Evolutionary conservation across 2,329 filamentous ascomycete species (phyloP).

Genomic region (Eutypa lata): DNA sequence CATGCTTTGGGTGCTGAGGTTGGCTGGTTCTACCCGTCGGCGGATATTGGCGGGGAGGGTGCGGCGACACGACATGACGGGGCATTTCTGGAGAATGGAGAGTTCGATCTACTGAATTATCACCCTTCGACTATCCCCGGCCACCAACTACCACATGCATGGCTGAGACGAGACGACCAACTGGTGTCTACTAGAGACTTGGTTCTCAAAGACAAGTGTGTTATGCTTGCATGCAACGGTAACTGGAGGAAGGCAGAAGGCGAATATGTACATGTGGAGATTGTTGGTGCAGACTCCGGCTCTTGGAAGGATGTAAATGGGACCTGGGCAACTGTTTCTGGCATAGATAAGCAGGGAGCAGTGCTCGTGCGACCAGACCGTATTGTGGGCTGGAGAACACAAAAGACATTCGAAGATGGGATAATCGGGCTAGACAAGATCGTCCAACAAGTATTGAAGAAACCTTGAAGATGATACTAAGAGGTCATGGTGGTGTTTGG

Average conservation of each 20-base stretch:
- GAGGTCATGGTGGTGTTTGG: too few relatives aligned
- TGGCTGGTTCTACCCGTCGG: conserved; percentile 31
- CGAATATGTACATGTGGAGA: not conserved
- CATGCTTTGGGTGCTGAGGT: conserved; percentile 29
- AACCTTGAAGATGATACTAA: too few relatives aligned
- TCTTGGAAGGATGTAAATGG: too few relatives aligned
- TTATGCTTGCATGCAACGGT: not conserved
- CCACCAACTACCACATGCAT: conserved; percentile 2
- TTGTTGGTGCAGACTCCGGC: not conserved
- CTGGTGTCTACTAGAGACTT: conserved; percentile 1
- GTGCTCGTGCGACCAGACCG: conserved; percentile 3
- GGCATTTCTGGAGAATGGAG: conserved; percentile 3
- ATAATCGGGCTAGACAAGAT: not conserved
- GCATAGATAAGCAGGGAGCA: not conserved
- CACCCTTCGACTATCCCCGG: conserved; percentile 1
- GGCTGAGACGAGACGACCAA: not conserved
- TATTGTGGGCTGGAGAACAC: not conserved
- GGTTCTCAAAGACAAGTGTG: not conserved
- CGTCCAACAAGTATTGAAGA: too few relatives aligned
- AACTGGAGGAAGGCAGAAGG: not conserved
- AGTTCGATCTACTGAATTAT: not conserved
- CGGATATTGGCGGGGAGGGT: conserved; percentile 36
- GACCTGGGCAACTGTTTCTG: not conserved
- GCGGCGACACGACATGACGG: conserved; percentile 40
- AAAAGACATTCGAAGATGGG: not conserved